Evolutionary conservation across 345 rosid genomes (phyloP), one percentile per base, ranked within the genome.

Genomic region (Lumnitzera littorea): DNA sequence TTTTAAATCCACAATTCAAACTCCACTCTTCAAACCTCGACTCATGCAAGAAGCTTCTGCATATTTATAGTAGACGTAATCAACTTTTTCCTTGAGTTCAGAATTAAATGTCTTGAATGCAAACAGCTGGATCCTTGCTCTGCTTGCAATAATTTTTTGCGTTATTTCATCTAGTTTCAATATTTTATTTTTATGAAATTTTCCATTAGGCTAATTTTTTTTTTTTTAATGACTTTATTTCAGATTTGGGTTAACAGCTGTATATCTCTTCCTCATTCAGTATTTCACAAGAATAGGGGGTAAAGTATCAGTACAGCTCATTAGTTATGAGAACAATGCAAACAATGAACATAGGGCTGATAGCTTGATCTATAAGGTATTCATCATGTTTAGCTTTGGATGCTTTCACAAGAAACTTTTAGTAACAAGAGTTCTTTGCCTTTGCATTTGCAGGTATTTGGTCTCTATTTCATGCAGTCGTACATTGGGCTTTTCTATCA

Each of bases 401-500:
- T 3, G 15, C 4, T 50, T 14, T 50, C 4, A 10, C 11, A 9
- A 11, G 55, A 10, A 52, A 16, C 25, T 52, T 25, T 16, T 25
- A 6, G 25, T 12, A 16, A 16, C 56, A 20, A 12, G 15, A 53
- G 31, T 20, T 2, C 24, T 12, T 57, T 51, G 43, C 11, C 4
- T 56, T 46, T n/a, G 11, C 25, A 59, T 5, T 60, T 78, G 79
- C 91, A 91, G 98, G 92, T 91, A 46, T 91, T 91, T 48, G 96
- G 98, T 65, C 85, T 91, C 53, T 91, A 89, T 66, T 91, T 91
- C 74, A 91, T 91, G 96, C 98, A 91, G 76, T 72, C 98, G 13
- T 91, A 87, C 69, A 92, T 92, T 24, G 96, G 98, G 57, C 74
- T 89, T 74, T 92, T 92, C 80, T 92, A 92, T 69, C 98, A 92